Evolutionary conservation across 2,329 filamentous ascomycete species (phyloP).

Genomic region (Xylariaceae sp.): DNA sequence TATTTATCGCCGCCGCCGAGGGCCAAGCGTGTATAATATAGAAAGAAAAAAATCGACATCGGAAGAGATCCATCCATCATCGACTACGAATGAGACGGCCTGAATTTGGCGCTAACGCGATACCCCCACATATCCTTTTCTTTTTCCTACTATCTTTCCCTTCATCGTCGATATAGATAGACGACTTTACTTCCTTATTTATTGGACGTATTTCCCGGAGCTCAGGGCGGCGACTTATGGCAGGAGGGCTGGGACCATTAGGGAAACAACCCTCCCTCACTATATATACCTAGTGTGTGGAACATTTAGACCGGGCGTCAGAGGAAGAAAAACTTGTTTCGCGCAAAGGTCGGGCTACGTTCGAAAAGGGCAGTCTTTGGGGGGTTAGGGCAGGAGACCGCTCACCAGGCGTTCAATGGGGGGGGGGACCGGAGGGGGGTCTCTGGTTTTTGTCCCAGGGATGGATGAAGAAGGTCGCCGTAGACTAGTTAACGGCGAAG

Average conservation of each 20-base stretch:
- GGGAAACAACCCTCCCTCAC: too few relatives aligned
- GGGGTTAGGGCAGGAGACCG: neutral
- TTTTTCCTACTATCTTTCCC: too few relatives aligned
- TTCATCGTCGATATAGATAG: too few relatives aligned
- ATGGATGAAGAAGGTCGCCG: too few relatives aligned
- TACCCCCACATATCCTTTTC: neutral
- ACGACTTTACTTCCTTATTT: too few relatives aligned
- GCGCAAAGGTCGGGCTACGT: neutral
- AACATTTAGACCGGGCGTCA: neutral
- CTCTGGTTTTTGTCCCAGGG: neutral
- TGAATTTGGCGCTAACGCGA: neutral
- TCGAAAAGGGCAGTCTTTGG: neutral
- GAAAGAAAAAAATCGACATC: neutral
- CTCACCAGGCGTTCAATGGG: neutral
- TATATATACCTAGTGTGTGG: too few relatives aligned
- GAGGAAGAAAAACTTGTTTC: neutral
- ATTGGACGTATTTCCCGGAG: neutral
- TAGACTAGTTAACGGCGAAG: too few relatives aligned
- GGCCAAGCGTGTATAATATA: neutral
- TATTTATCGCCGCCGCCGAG: constrained; percentile 4
- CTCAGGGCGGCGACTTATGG: neutral
- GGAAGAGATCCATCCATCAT: neutral
- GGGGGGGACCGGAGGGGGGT: too few relatives aligned
- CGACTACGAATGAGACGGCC: neutral
- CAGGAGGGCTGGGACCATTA: neutral